Evolutionary conservation across 2,329 filamentous ascomycete genomes (phyloP).

Genomic region (Corinectria fuckeliana): DNA sequence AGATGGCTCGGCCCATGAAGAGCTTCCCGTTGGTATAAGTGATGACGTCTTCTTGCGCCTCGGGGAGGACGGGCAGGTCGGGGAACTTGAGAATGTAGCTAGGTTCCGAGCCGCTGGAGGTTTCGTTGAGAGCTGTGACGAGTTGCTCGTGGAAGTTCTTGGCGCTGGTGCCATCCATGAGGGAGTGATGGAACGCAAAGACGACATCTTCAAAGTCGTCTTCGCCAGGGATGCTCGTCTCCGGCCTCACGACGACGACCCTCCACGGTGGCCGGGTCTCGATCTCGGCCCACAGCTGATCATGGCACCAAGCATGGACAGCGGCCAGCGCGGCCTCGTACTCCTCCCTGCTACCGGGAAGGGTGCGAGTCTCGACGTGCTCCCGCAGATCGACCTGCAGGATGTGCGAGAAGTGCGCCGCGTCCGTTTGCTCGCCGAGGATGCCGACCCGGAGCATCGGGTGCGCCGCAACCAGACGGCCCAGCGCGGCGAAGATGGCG

Average conservation of each 20-base stretch:
- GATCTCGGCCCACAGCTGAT: constrained; percentile 50
- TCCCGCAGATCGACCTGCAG: constrained; percentile 50
- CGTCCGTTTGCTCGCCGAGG: constrained; percentile 49
- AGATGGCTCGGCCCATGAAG: constrained; percentile 51
- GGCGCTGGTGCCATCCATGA: constrained; percentile 59
- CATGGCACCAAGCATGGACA: constrained; percentile 49
- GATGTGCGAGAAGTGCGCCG: constrained; percentile 53
- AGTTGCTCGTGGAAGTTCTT: constrained; percentile 57
- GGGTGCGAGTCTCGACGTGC: constrained; percentile 48
- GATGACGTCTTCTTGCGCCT: constrained; percentile 50
- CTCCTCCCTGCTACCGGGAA: constrained; percentile 32
- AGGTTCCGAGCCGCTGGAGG: not conserved
- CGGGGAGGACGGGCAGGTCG: constrained; percentile 42
- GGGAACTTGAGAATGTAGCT: constrained; percentile 37
- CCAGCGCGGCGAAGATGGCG: constrained; percentile 48
- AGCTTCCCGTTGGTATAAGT: constrained; percentile 47
- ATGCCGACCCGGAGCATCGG: constrained; percentile 58
- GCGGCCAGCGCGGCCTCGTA: constrained; percentile 42
- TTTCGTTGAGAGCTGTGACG: constrained; percentile 48
- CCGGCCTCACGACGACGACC: constrained; percentile 45
- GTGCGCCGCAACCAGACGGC: constrained; percentile 50
- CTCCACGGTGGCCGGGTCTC: constrained; percentile 55
- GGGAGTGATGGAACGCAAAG: constrained; percentile 59
- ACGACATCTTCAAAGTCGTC: constrained; percentile 47
- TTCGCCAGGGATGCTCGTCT: constrained; percentile 7